A percentile compares a stretch with the other conserved stretches of the same genome.
Evolutionary conservation across 2,329 filamentous ascomycete species (phyloP).

Genomic region (Epichloe aotearoae): DNA sequence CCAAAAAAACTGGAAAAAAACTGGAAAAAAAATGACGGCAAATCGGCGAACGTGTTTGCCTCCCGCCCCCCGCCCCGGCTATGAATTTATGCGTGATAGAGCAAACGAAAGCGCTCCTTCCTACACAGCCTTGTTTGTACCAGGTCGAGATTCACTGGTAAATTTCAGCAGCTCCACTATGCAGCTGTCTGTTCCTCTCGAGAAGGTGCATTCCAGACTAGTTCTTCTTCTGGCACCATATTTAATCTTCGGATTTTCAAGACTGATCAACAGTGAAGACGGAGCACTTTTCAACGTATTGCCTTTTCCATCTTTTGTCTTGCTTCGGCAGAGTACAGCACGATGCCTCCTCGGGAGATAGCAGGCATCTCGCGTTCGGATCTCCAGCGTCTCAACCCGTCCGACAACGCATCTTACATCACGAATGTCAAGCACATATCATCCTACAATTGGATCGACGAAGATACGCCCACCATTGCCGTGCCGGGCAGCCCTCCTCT

Average conservation of each 20-base stretch:
- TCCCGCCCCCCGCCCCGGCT: too few species aligned
- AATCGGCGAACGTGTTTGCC: not conserved
- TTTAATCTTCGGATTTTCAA: not conserved
- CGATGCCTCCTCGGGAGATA: not conserved
- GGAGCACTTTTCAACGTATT: too few species aligned
- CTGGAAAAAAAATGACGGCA: too few species aligned
- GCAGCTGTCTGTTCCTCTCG: not conserved
- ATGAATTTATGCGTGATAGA: not conserved
- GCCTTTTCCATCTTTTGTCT: too few species aligned
- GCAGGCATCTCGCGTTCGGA: not conserved
- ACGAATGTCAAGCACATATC: conserved; percentile 25
- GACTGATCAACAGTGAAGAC: too few species aligned
- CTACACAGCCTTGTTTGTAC: not conserved
- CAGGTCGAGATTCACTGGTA: not conserved
- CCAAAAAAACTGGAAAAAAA: too few species aligned
- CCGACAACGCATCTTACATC: conserved; percentile 13
- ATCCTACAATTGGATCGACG: conserved; percentile 38
- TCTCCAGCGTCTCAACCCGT: not conserved
- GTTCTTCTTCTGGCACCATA: not conserved
- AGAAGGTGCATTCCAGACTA: not conserved
- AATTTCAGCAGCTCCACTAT: not conserved
- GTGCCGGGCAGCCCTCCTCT: conserved; percentile 26
- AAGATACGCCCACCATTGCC: conserved; percentile 26
- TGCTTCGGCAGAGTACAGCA: not conserved
- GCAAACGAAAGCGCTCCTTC: not conserved